Evolutionary conservation across 495 filamentous ascomycete genomes (phyloP), one percentile per base, ranked within the genome.

Genomic region (Elaphomyces granulatus): DNA sequence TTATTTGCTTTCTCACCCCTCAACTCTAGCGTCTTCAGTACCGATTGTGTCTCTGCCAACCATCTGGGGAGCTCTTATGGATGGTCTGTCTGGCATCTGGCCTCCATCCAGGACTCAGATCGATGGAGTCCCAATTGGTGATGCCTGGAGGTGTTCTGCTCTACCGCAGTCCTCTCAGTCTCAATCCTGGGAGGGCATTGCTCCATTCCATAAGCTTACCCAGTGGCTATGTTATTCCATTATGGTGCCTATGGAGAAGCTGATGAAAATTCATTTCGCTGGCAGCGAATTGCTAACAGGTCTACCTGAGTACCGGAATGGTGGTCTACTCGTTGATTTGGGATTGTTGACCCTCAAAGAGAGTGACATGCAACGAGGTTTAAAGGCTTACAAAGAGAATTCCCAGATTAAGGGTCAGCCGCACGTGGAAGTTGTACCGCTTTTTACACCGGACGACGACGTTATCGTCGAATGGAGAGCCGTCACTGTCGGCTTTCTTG

Each of bases 21-120:
- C 82, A 0, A 94, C 92, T 8, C 75, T 84, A 43, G 84, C 83
- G 32, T 82, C 85, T 15, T 87, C 84, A 2, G 77, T 83, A 9
- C 83, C 87, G 1, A 84, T 96, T 40, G 74, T 95, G 21, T 76
- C 81, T 4, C 70, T 98, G n/a, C 87, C 90, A 2, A 93, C 86
- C 0, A 67, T 98, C 1, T 98, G 90, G 90, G 70, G 72, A 36
- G 75, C 85, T 9, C 69, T 98, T 0, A 93, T 93, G 74, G 78
- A 88, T 44, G 85, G 90, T 1, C 71, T 98, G 2, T 70, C 77
- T 6, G 68, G 78, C 1, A 87, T 96, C 56, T 98, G 90, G 90
- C 92, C 92, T 0, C 58, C 78, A 0, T 87, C 86, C 0, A 73
- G 92, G 32, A 94, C 88, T 3, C 77, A 81, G 45, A 80, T 98